Conservation (phyloP, 2,329 filamentous ascomycete species). For the Stagonosporopsis tanaceti region DNA sequence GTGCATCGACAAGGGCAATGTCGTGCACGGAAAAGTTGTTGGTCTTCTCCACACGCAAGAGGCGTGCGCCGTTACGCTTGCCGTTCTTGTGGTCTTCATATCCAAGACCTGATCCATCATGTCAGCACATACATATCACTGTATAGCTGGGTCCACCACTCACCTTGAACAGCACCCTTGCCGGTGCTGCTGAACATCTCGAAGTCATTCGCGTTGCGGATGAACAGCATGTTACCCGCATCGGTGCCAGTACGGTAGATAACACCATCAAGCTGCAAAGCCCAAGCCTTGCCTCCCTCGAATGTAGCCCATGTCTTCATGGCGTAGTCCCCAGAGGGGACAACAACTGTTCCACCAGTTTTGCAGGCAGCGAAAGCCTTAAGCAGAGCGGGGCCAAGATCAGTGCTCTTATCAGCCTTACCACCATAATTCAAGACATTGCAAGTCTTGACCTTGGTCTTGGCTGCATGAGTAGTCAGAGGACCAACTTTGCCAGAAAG, state of each 20-base stretch:
- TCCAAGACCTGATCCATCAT: slow-evolving; percentile 37
- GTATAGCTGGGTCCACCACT: background rate
- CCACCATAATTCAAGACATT: slow-evolving; percentile 63
- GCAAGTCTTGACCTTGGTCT: slow-evolving; percentile 60
- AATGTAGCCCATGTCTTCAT: slow-evolving; percentile 60
- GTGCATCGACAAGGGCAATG: slow-evolving; percentile 58
- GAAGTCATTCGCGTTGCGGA: slow-evolving; percentile 60
- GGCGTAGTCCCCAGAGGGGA: slow-evolving; percentile 60
- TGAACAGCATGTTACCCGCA: slow-evolving; percentile 63
- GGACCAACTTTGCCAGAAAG: slow-evolving; percentile 48
- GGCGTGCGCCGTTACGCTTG: slow-evolving; percentile 53
- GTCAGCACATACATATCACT: background rate
- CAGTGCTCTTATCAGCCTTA: slow-evolving; percentile 60
- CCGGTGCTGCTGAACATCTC: slow-evolving; percentile 63
- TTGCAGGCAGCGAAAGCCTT: slow-evolving; percentile 62
- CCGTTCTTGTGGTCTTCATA: slow-evolving; percentile 58
- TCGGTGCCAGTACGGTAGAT: slow-evolving; percentile 61
- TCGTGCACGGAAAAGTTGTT: slow-evolving; percentile 60
- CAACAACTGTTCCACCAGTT: slow-evolving; percentile 59
- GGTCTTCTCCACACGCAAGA: slow-evolving; percentile 57
- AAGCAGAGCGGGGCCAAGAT: slow-evolving; percentile 59
- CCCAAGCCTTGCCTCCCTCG: slow-evolving; percentile 57
- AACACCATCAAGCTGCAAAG: slow-evolving; percentile 62
- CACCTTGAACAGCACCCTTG: slow-evolving; percentile 60
- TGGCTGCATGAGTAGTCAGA: slow-evolving; percentile 45